These are phyloP conservation scores for Penicillium robsamsonii DNA, from an alignment of 495 filamentous ascomycete species.

Conservation along the genomic window DNA sequence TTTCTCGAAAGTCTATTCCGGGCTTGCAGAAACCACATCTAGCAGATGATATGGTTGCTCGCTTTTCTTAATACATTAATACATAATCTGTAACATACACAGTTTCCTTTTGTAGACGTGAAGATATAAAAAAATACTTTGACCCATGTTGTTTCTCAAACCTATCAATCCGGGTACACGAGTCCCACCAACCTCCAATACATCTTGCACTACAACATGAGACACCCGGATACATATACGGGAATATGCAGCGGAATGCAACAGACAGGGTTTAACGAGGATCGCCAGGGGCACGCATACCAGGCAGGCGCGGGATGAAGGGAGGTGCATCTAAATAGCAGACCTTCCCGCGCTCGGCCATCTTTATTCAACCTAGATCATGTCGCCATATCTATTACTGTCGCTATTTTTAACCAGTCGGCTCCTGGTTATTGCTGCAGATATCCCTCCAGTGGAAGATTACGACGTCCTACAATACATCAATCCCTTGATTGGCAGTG, in stretches of 20 bases:
- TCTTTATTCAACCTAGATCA: slow-evolving; percentile 6
- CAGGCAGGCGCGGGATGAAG: slow-evolving; percentile 4
- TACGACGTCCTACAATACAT: slow-evolving; percentile 51
- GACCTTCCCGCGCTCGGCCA: neutral
- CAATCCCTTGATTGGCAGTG: slow-evolving; percentile 59
- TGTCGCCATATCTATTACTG: slow-evolving; percentile 15
- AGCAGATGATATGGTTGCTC: no score
- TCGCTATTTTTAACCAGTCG: slow-evolving; percentile 20
- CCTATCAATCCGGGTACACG: neutral
- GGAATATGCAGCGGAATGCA: neutral
- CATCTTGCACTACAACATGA: neutral
- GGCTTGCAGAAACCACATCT: no score
- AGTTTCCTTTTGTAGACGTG: no score
- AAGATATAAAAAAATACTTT: no score
- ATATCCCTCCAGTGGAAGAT: slow-evolving; percentile 19
- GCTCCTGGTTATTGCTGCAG: slow-evolving; percentile 16
- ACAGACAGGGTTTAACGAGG: neutral
- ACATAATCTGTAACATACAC: no score
- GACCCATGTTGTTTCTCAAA: neutral
- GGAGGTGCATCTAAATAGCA: slow-evolving; percentile 19
- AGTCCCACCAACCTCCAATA: neutral
- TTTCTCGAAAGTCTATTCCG: no score
- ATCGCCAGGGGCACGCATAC: slow-evolving; percentile 2
- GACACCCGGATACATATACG: neutral
- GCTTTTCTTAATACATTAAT: no score